Conservation (phyloP, 2,329 filamentous ascomycete genomes). For the Diaporthe vexans region DNA sequence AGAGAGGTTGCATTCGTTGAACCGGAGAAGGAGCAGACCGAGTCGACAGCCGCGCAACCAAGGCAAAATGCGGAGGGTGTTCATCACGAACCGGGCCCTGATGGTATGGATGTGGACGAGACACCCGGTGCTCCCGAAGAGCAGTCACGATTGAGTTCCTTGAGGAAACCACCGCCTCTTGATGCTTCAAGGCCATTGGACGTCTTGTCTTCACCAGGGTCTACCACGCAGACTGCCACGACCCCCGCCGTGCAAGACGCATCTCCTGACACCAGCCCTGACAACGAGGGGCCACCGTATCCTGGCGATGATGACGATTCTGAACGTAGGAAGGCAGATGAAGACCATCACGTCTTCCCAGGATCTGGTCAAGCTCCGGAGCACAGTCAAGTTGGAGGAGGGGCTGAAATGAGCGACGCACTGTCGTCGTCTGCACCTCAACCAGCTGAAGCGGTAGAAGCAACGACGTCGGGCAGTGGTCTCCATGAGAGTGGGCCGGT, state of each 20-base stretch:
- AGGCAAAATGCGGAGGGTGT: constrained; percentile 8
- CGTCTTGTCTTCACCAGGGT: constrained; percentile 68
- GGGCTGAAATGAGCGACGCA: constrained; percentile 43
- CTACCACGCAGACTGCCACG: constrained; percentile 80
- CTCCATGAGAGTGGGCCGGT: neutral
- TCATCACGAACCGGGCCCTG: constrained; percentile 44
- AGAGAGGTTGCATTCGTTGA: constrained; percentile 38
- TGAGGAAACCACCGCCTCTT: constrained; percentile 51
- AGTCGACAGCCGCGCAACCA: neutral
- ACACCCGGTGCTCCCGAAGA: constrained; percentile 49
- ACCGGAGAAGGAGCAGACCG: constrained; percentile 17
- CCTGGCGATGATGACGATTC: constrained; percentile 63
- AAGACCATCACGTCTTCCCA: constrained; percentile 44
- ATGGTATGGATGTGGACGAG: constrained; percentile 43
- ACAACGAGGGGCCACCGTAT: constrained; percentile 74
- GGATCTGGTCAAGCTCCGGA: constrained; percentile 43
- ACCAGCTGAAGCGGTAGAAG: constrained; percentile 58
- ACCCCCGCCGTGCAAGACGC: constrained; percentile 78
- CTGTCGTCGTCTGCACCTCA: constrained; percentile 60
- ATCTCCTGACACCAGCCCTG: constrained; percentile 82
- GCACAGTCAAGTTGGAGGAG: constrained; percentile 28
- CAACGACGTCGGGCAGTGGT: constrained; percentile 37
- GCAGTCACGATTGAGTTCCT: constrained; percentile 47
- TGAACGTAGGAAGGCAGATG: constrained; percentile 53
- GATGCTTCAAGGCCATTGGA: constrained; percentile 58